Conservation (phyloP, 2,329 filamentous ascomycete species). For the Paraphoma chrysanthemicola region DNA sequence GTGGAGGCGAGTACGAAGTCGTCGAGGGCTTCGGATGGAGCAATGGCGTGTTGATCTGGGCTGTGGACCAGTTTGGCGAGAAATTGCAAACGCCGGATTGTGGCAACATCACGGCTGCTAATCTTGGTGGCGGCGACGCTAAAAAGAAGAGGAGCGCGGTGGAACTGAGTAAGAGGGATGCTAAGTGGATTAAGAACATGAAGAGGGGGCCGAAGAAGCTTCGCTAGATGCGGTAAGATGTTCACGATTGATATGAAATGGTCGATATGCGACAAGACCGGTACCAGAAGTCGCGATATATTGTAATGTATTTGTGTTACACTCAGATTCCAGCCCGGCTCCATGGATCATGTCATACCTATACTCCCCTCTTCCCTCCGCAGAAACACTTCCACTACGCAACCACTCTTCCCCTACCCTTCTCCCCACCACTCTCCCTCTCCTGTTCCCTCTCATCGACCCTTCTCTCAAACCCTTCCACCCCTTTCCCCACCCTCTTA, state of each 20-base stretch:
- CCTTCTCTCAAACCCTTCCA: neutral
- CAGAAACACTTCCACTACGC: too few species aligned
- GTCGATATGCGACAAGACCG: neutral
- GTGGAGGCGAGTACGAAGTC: slow-evolving; percentile 73
- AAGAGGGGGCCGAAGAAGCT: slow-evolving; percentile 1
- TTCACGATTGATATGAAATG: neutral
- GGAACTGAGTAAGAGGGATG: slow-evolving; percentile 37
- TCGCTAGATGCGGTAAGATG: neutral
- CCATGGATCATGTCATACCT: too few species aligned
- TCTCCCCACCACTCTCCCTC: neutral
- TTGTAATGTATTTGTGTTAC: too few species aligned
- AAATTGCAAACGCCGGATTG: slow-evolving; percentile 61
- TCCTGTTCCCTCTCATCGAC: neutral
- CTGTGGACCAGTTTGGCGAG: slow-evolving; percentile 67
- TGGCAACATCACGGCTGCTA: slow-evolving; percentile 40
- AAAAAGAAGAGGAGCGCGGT: slow-evolving; percentile 41
- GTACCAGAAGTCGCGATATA: too few species aligned
- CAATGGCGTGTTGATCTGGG: slow-evolving; percentile 73
- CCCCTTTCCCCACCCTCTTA: neutral
- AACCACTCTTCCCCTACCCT: too few species aligned
- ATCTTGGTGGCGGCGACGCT: slow-evolving; percentile 15
- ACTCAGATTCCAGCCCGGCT: too few species aligned
- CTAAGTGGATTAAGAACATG: slow-evolving; percentile 40
- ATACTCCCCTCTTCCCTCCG: too few species aligned
- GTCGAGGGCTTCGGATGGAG: slow-evolving; percentile 76